Percentiles rank a stretch among this genome's conserved stretches.
Evolutionary conservation across 495 filamentous ascomycete genomes (phyloP).

Genomic region (Penicillium lagena): DNA sequence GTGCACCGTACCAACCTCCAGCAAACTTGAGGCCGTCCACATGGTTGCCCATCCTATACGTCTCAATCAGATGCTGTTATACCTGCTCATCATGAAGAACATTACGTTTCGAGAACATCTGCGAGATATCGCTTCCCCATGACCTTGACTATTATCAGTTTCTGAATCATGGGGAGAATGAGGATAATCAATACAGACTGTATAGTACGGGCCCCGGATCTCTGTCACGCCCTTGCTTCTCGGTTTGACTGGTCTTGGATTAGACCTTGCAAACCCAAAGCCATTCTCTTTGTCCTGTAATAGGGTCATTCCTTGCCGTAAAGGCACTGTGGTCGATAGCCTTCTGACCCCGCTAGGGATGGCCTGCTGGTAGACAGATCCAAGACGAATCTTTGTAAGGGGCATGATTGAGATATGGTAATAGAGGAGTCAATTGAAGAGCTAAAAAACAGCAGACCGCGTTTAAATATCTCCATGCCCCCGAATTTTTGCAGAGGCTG

Average conservation of each 20-base stretch:
- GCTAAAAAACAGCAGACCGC: not conserved
- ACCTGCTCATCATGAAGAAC: not conserved
- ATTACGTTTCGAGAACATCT: slow-evolving; percentile 47
- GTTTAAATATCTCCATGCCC: not conserved
- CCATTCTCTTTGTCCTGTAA: slow-evolving; percentile 46
- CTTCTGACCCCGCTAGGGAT: slow-evolving; percentile 4
- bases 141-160: slow-evolving; percentile 18
- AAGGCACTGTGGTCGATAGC: slow-evolving; percentile 10
- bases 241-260: slow-evolving; percentile 44
- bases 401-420: not conserved
- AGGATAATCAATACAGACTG: slow-evolving; percentile 18
- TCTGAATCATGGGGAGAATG: not conserved
- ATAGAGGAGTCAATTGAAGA: not conserved
- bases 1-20: slow-evolving; percentile 29
- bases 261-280: slow-evolving; percentile 49
- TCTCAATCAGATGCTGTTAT: not conserved
- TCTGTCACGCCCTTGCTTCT: slow-evolving; percentile 46
- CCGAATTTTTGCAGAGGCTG: slow-evolving; percentile 2
- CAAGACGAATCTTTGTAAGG: not conserved
- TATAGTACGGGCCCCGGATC: slow-evolving; percentile 53
- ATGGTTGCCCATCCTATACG: slow-evolving; percentile 42
- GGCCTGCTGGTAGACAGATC: not conserved
- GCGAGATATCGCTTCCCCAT: slow-evolving; percentile 48
- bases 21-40: slow-evolving; percentile 54
- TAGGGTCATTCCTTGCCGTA: slow-evolving; percentile 25